Percentiles rank a stretch among this genome's conserved stretches.
phyloP scores from a whole-genome alignment of 1,284 basidiomycete species.

The Heterobasidion annosum region DNA sequence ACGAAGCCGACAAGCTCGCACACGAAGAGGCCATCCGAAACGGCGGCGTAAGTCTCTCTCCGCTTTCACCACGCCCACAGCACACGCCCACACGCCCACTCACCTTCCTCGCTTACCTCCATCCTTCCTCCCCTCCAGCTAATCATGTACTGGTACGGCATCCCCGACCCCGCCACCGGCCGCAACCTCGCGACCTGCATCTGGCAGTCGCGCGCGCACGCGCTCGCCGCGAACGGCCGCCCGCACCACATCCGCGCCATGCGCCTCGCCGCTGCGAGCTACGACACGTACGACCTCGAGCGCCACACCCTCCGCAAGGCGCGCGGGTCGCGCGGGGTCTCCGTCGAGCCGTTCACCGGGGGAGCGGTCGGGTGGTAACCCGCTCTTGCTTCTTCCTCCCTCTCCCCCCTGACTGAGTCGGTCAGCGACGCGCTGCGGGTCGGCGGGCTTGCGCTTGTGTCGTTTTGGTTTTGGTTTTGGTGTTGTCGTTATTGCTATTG shows the following conservation, averaged over 20 bases:
- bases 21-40: conserved; percentile 87
- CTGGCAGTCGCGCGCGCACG: conserved; percentile 83
- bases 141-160: conserved; percentile 85
- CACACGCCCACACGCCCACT: background rate
- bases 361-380: background rate
- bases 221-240: conserved; percentile 68
- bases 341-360: conserved; percentile 4
- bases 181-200: conserved; percentile 93
- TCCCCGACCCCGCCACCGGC: conserved; percentile 66
- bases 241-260: conserved; percentile 80
- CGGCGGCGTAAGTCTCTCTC: conserved; percentile 51
- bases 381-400: no score
- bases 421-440: no score
- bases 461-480: background rate
- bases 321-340: conserved; percentile 2
- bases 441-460: background rate
- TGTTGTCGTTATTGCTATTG: background rate
- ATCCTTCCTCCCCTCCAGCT: conserved; percentile 30
- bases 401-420: background rate
- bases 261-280: conserved; percentile 52
- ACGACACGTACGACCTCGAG: background rate
- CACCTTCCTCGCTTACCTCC: conserved; percentile 4
- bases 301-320: conserved; percentile 7
- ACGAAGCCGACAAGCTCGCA: conserved; percentile 77
- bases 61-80: conserved; percentile 6